Base-by-base conservation (phyloP, 768 basidiomycete species). In the Panaeolus papilionaceus region DNA sequence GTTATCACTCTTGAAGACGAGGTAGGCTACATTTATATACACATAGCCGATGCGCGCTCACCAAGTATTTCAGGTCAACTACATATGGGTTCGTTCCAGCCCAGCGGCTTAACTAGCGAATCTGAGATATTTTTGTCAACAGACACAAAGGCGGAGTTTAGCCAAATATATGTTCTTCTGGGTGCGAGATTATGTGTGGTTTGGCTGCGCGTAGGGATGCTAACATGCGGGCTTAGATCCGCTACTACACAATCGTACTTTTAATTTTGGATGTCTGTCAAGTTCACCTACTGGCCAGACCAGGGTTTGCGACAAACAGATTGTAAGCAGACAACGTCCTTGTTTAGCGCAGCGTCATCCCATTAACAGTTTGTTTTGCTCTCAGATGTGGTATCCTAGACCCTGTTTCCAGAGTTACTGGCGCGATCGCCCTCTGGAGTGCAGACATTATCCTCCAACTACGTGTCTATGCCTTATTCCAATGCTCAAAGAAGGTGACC, bases 211-310 rank as follows among this genome's bases (percentile, higher is more conserved):
- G n/a, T n/a, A 8, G 12, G 2, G 18, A 40, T 16, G 61, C 39
- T 18, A 26, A 54, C 6, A 37, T 4, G 23, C 7, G 18, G 23
- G 40, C 61, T 61, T 66, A 85, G 84, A 81, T 85, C 28, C 79
- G 84, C 49, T 85, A 85, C 68, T 85, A 84, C 70, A 84, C 81
- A 38, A 78, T 85, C 20, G 72, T 77, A 5, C 78, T 84, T 9
- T 69, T 84, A 0, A 66, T 82, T 3, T 8, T 85, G 85, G 84
- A 78, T 82, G 33, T 33, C 5, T 33, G 33, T 33, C 33, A 33
- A 33, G 33, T 33, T 33, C 33, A 33, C 33, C 33, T 33, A 3
- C 33, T 33, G 33, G 33, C 33, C 33, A 33, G 33, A 33, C 14
- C 9, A 14, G 39, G 9, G 39, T 14, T 40, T 40, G 39, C 39